Conservation (phyloP, 2,329 filamentous ascomycete species). For the Nannizziopsis barbatae region DNA sequence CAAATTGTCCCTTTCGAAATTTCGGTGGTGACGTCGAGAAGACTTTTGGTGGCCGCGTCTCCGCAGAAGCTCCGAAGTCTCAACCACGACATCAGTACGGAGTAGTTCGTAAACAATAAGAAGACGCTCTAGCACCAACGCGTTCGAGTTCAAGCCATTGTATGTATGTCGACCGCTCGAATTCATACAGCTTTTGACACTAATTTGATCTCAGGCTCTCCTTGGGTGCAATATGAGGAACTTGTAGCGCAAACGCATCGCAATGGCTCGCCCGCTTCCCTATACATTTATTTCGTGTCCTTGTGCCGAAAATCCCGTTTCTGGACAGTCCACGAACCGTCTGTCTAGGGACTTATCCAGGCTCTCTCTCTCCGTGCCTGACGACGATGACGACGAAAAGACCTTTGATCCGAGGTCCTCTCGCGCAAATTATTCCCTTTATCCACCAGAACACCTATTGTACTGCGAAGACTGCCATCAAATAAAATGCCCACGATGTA, state of each 20-base stretch:
- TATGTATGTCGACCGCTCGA: too few relatives aligned
- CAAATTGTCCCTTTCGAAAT: background rate
- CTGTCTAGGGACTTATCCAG: conserved; percentile 17
- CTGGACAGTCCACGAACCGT: conserved; percentile 11
- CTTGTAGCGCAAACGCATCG: background rate
- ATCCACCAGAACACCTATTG: conserved; percentile 82
- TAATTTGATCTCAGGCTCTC: too few relatives aligned
- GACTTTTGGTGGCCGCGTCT: background rate
- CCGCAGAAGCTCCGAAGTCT: too few relatives aligned
- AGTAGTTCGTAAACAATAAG: too few relatives aligned
- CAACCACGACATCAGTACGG: background rate
- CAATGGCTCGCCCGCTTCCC: conserved; percentile 20
- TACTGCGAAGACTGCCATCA: conserved; percentile 98
- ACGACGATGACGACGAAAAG: conserved; percentile 54
- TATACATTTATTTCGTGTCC: conserved; percentile 20
- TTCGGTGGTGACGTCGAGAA: conserved; percentile 3
- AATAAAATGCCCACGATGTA: conserved; percentile 85
- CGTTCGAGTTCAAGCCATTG: too few relatives aligned
- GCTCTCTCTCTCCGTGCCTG: conserved; percentile 18
- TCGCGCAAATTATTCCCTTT: conserved; percentile 81
- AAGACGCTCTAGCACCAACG: background rate
- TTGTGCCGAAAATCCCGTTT: conserved; percentile 14
- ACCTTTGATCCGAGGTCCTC: conserved; percentile 78
- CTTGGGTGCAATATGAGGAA: too few relatives aligned
- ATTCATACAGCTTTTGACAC: too few relatives aligned